These are phyloP conservation scores for Candida ponderosae DNA, from an alignment of 805 yeast genomes.

Conservation along the genomic window DNA sequence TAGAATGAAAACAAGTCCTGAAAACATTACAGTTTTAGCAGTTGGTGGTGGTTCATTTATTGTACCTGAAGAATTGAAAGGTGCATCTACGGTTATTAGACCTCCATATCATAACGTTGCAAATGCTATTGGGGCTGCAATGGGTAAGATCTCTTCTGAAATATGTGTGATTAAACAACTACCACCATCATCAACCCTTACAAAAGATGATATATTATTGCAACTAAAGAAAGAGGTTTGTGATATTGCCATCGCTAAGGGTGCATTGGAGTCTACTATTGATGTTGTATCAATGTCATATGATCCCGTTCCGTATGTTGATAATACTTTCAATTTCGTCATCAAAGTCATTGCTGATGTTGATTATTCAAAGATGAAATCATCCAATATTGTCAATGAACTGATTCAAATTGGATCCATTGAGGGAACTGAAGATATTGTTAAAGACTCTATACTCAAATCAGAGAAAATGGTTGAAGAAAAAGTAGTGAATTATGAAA, in stretches of 20 bases:
- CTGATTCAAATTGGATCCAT: slow-evolving; percentile 26
- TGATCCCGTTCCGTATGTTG: slow-evolving; percentile 24
- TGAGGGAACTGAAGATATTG: slow-evolving; percentile 7
- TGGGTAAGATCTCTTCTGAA: slow-evolving; percentile 34
- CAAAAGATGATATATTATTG: slow-evolving; percentile 13
- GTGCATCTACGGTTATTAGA: slow-evolving; percentile 33
- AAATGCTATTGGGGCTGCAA: slow-evolving; percentile 44
- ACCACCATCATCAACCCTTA: neutral
- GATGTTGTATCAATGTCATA: slow-evolving; percentile 17
- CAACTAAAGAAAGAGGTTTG: slow-evolving; percentile 15
- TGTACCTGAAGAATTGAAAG: slow-evolving; percentile 28
- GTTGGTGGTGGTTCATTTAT: slow-evolving; percentile 47
- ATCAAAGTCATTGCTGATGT: slow-evolving; percentile 29
- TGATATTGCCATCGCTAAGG: slow-evolving; percentile 15
- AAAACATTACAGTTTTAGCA: slow-evolving; percentile 32
- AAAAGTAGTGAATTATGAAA: slow-evolving; percentile 17
- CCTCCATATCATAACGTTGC: slow-evolving; percentile 37
- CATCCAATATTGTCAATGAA: too few species aligned
- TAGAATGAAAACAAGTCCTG: slow-evolving; percentile 36
- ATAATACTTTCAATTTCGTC: slow-evolving; percentile 23
- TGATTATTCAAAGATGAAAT: slow-evolving; percentile 25
- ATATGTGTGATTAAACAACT: slow-evolving; percentile 9
- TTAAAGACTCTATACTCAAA: neutral
- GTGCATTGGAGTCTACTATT: slow-evolving; percentile 18
- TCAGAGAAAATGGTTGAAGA: slow-evolving; percentile 1